Base-by-base conservation (phyloP, 441 rosid genomes). In the Geranium incanum region DNA sequence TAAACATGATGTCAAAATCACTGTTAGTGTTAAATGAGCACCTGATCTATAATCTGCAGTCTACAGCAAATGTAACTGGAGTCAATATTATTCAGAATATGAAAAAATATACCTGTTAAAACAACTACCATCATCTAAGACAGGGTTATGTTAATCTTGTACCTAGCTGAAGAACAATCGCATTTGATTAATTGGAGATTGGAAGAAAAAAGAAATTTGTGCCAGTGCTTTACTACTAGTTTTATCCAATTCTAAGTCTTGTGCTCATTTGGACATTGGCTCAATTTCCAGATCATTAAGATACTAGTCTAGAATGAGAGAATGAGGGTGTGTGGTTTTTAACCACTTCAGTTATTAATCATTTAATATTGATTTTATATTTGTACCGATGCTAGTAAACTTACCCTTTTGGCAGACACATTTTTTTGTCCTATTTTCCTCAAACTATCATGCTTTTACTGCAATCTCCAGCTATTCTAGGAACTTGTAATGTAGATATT, bases 41-140 rank as follows among this genome's bases (percentile, higher is more conserved):
- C 38, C 15, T 23, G 15, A 16, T 28, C 38, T 28, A 63, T 33
- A 11, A 63, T 63, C 15, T 28, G 67, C n/a, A 28, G 16, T 63
- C 38, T 63, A 63, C 67, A 63, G 67, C 39, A 63, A 63, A 63
- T 63, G 67, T 38, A 28, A 28, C 67, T 28, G 67, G 33, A 63
- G 16, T 63, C 18, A 11, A 33, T 28, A 12, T 28, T 28, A 16
- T 63, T 63, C 67, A 11, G 0, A 28, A 9, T 1, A 62, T 36
- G 33, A 63, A n/a, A 57, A 57, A 15, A 57, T 15, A 15, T 5
- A 28, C 16, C 33, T 33, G n/a, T 33, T 4, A 63, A 63, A 28
- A 23, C 39, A 63, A 63, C 38, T 63, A 63, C 38, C 12, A 4
- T 28, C 12, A 5, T 63, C 39, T 28, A 28, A 33, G 39, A 63